Percentiles rank a stretch among this genome's conserved stretches.
Conservation (phyloP, 1,139 yeast genomes). For the Pichia sp. region DNA sequence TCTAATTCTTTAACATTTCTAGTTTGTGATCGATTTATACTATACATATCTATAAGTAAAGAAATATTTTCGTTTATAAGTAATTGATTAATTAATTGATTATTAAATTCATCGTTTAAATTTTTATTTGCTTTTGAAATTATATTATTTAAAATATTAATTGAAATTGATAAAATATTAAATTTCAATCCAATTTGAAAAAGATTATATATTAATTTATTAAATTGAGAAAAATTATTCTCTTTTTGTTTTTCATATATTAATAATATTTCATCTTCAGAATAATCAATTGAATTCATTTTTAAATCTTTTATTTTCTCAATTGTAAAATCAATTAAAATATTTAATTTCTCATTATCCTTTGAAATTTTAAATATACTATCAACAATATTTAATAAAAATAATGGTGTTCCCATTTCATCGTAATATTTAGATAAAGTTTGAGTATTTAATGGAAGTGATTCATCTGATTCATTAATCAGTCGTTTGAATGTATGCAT, state of each 20-base stretch:
- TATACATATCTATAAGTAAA: constrained; percentile 1
- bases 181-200: neutral
- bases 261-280: too few relatives aligned
- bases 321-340: neutral
- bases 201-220: too few relatives aligned
- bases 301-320: neutral
- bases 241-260: too few relatives aligned
- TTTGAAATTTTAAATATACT: neutral
- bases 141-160: neutral
- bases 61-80: constrained; percentile 1
- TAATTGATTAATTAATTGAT: neutral
- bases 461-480: neutral
- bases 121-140: neutral
- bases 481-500: neutral
- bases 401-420: constrained; percentile 1
- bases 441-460: neutral
- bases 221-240: too few relatives aligned
- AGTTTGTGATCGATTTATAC: constrained; percentile 5
- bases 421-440: neutral
- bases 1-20: constrained; percentile 9
- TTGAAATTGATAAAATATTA: neutral
- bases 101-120: neutral
- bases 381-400: constrained; percentile 1
- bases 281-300: neutral
- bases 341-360: neutral